A percentile compares a stretch with the other conserved stretches of the same genome.
These are phyloP conservation scores for Coemansia sp. DNA, from an alignment of 192 early-diverging fungal species.

Conservation along the genomic window DNA sequence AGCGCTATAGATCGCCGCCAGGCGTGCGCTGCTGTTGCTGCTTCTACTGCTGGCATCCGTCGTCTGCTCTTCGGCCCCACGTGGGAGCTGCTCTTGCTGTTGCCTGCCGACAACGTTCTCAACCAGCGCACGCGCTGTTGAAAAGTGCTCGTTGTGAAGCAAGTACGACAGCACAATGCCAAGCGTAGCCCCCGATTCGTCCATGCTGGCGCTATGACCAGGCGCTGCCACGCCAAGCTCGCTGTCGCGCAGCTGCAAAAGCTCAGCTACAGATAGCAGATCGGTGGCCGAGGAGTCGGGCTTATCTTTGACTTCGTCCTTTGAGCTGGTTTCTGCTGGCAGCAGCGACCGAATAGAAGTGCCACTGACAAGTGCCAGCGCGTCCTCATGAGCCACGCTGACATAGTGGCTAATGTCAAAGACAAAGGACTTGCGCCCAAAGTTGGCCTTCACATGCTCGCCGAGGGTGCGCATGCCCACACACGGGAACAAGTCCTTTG, in stretches of 20 bases:
- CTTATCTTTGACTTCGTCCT: neutral
- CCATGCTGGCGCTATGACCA: neutral
- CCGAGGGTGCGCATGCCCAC: slow-evolving; percentile 61
- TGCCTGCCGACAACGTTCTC: slow-evolving; percentile 36
- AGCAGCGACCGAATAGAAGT: slow-evolving; percentile 13
- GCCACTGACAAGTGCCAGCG: slow-evolving; percentile 3
- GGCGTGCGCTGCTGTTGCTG: slow-evolving; percentile 2
- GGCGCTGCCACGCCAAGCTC: neutral
- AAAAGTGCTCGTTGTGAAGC: slow-evolving; percentile 77
- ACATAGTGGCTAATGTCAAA: slow-evolving; percentile 58
- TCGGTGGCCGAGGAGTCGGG: neutral
- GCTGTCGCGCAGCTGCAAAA: slow-evolving; percentile 5
- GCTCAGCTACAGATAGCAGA: neutral
- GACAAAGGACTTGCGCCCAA: slow-evolving; percentile 58
- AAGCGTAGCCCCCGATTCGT: slow-evolving; percentile 20
- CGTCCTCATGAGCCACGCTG: slow-evolving; percentile 20
- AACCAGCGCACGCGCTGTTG: slow-evolving; percentile 70
- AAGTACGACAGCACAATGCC: slow-evolving; percentile 75
- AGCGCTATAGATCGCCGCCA: slow-evolving; percentile 17
- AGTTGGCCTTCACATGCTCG: slow-evolving; percentile 59
- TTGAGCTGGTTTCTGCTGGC: neutral
- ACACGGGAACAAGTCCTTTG: slow-evolving; percentile 54
- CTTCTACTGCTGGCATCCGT: neutral
- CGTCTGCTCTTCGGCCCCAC: neutral
- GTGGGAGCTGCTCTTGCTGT: slow-evolving; percentile 1